Base-by-base conservation (phyloP, 805 yeast genomes). In the Ogataea wickerhamii region DNA sequence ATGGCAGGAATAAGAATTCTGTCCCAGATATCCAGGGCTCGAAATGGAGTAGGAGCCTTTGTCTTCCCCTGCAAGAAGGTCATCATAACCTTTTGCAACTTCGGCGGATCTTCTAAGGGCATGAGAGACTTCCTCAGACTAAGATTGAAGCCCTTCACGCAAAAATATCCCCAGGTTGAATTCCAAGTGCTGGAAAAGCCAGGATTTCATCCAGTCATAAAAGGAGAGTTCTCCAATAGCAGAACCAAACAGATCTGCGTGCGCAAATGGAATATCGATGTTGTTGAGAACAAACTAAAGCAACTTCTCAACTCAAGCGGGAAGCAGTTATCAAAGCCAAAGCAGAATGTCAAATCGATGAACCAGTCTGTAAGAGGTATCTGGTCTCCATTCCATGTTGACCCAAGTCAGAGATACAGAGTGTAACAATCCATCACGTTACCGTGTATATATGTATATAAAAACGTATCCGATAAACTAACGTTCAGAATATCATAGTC, bases 371-470 rank as follows among this genome's bases (percentile, higher is more conserved):
- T 91, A 13, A 83, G 98, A 72, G 98, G 98, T 55, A 73, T 93
- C 34, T 93, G 98, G 98, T 88, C 97, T 32, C 98, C 98, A 41
- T 71, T 91, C 69, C 96, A 89, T 57, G 82, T 75, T 35, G 76
- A 72, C 39, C 71, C 75, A 45, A 58, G 62, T 26, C 66, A 58
- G 43, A 70, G 82, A 56, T 68, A 66, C 59, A 70, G 65, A 52
- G 61, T 74, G 27, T 73, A 59, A 56, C 7, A 10, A n/a, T 7
- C 19, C 7, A 19, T 19, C n/a, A n/a, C n/a, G n/a, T n/a, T n/a
- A n/a, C n/a, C n/a, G n/a, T n/a, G n/a, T n/a, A n/a, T 27, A 19
- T 35, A 17, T 39, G 36, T 44, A 33, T 35, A 38, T 38, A 28
- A 19, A 32, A 25, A 23, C 37, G 48, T 45, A 42, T 41, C 40